phyloP scores from a whole-genome alignment of 2,329 filamentous ascomycete species.

The Ilyonectria sp. region DNA sequence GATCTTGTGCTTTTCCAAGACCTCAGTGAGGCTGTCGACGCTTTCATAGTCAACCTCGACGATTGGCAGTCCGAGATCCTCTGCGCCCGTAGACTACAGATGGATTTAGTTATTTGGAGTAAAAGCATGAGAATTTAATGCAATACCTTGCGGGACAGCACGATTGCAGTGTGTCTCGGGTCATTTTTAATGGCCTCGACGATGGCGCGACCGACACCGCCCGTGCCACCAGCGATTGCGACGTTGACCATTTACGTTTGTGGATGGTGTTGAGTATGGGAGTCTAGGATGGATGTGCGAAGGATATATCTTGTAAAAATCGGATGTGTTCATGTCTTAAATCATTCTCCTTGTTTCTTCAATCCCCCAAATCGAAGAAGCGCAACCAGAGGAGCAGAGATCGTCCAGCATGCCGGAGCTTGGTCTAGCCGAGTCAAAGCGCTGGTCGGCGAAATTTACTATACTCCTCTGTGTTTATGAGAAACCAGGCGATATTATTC shows the following conservation, averaged over 20 bases:
- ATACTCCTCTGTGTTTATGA: too few relatives aligned
- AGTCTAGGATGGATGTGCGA: background rate
- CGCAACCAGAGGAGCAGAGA: background rate
- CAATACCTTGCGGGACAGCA: slow-evolving; percentile 9
- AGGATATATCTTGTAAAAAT: background rate
- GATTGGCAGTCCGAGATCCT: background rate
- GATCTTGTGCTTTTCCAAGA: background rate
- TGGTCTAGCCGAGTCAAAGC: background rate
- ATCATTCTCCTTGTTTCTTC: background rate
- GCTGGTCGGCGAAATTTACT: background rate
- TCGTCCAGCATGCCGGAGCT: background rate
- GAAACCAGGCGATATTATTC: background rate
- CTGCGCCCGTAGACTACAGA: background rate
- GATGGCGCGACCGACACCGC: slow-evolving; percentile 8
- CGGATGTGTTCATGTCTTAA: background rate
- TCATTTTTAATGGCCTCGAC: background rate
- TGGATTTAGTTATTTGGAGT: too few relatives aligned
- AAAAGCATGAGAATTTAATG: too few relatives aligned
- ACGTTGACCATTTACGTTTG: background rate
- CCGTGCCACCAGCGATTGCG: slow-evolving; percentile 10
- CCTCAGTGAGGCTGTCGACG: background rate
- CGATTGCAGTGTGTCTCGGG: background rate
- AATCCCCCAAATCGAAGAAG: background rate
- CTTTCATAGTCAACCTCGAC: background rate
- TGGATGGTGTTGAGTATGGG: background rate